These are phyloP conservation scores for Rutidosis leptorrhynchoides DNA, from an alignment of 129 eudicot genomes.

Conservation along the genomic window DNA sequence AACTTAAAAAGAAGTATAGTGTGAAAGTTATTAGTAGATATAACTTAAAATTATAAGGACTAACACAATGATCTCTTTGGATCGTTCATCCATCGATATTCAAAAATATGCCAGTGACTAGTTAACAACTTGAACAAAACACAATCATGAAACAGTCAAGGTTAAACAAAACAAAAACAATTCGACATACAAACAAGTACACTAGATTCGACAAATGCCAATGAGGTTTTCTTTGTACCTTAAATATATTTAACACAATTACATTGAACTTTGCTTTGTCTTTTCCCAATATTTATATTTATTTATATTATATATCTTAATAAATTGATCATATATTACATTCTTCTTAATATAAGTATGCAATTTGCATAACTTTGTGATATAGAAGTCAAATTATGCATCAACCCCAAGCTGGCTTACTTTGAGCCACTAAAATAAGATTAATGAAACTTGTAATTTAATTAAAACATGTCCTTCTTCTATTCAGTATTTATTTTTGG, in stretches of 20 bases:
- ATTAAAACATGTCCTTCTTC: slow-evolving; percentile 29
- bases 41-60: too few relatives aligned
- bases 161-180: slow-evolving; percentile 32
- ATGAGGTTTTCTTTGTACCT: slow-evolving; percentile 40
- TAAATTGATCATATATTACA: not conserved
- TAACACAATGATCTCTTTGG: too few relatives aligned
- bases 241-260: slow-evolving; percentile 26
- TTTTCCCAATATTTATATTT: slow-evolving; percentile 25
- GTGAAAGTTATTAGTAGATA: too few relatives aligned
- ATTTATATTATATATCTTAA: too few relatives aligned
- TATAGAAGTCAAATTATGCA: slow-evolving; percentile 33
- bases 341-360: not conserved
- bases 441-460: slow-evolving; percentile 17
- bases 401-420: slow-evolving; percentile 34
- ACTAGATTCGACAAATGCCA: slow-evolving; percentile 43
- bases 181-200: slow-evolving; percentile 37
- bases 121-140: slow-evolving; percentile 5
- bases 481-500: slow-evolving; percentile 5
- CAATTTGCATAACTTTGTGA: slow-evolving; percentile 32
- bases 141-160: slow-evolving; percentile 35
- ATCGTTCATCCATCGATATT: not conserved
- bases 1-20: too few relatives aligned
- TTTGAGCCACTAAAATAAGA: slow-evolving; percentile 38
- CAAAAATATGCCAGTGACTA: not conserved
- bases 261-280: slow-evolving; percentile 36